Conservation (phyloP, 164 flowering plant genomes). For the Dillenia suffruticosa region DNA sequence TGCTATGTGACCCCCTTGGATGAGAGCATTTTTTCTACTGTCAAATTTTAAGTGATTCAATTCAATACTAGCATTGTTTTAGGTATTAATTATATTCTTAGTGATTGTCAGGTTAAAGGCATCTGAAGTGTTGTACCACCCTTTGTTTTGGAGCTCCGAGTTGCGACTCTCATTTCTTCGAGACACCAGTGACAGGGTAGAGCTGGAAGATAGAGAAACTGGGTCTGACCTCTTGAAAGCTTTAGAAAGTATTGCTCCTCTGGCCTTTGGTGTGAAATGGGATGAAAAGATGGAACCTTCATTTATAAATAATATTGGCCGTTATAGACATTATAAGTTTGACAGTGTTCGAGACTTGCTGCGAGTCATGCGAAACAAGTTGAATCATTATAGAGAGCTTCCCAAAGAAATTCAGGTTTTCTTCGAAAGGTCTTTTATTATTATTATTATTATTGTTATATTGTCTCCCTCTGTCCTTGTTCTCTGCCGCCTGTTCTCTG, state of each 20-base stretch:
- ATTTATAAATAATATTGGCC: slow-evolving; percentile 56
- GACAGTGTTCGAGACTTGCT: slow-evolving; percentile 64
- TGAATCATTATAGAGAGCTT: slow-evolving; percentile 70
- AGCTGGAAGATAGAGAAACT: slow-evolving; percentile 55
- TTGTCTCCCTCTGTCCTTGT: too few species aligned
- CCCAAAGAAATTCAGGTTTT: slow-evolving; percentile 52
- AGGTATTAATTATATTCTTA: background rate
- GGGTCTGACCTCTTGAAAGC: slow-evolving; percentile 48
- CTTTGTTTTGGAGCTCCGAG: slow-evolving; percentile 70
- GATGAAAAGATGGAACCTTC: slow-evolving; percentile 60
- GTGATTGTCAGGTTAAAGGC: slow-evolving; percentile 49
- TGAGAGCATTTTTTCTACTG: too few species aligned
- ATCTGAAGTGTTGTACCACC: slow-evolving; percentile 53
- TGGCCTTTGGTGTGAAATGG: slow-evolving; percentile 67
- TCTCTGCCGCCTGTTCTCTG: too few species aligned
- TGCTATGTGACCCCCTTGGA: too few species aligned
- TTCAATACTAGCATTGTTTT: too few species aligned
- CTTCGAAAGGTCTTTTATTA: too few species aligned
- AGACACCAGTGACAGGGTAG: slow-evolving; percentile 71
- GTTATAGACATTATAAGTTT: slow-evolving; percentile 64
- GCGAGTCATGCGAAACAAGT: slow-evolving; percentile 70
- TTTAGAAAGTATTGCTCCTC: slow-evolving; percentile 44
- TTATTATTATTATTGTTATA: too few species aligned
- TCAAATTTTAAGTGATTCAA: too few species aligned
- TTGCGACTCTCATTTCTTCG: slow-evolving; percentile 69